Evolutionary conservation across 2,329 filamentous ascomycete species (phyloP), one percentile per base, ranked within the genome.

Genomic region (Apiospora marii): DNA sequence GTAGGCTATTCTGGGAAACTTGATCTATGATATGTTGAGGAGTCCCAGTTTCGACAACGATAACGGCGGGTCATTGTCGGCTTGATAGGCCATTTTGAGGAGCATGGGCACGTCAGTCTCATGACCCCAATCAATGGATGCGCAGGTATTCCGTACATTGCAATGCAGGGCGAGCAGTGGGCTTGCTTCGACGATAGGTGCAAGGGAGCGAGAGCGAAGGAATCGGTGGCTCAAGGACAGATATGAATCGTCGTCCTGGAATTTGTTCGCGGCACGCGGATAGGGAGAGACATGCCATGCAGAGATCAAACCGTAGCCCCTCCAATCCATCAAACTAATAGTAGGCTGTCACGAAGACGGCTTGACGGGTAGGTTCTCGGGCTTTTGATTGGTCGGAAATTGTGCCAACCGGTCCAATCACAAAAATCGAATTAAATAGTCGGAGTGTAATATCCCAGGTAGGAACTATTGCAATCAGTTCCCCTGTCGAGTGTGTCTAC

Each of bases 241-340:
- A 72, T 44, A 22, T 71, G 67, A 71, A 71, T 27, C 24, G 53
- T 73, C 53, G 74, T 74, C 73, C 61, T 70, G 70, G 74, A 30
- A 64, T n/a, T 41, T 10, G 37, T 1, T 37, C 37, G 8, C 5
- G 6, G 58, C 74, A 72, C 72, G 75, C 78, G 73, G 77, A 76
- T 78, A 80, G 70, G 78, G 78, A 79, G 77, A 81, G 79, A 81
- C 79, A 80, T 79, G 77, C 77, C 79, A 80, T 79, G 77, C 77
- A 79, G 76, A 72, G 74, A 72, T 51, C 67, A 70, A 68, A 37
- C 53, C 30, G 19, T 37, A 13, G 58, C 58, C 34, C 70, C 71
- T 70, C 72, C 58, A 70, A 74, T 69, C 70, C 51, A 70, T 41
- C 58, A 44, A 58, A 53, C 71, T 48, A 48, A 69, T 70, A 68